Evolutionary conservation across 768 basidiomycete genomes (phyloP), one percentile per base, ranked within the genome.

Genomic region (Boletellus ananas): DNA sequence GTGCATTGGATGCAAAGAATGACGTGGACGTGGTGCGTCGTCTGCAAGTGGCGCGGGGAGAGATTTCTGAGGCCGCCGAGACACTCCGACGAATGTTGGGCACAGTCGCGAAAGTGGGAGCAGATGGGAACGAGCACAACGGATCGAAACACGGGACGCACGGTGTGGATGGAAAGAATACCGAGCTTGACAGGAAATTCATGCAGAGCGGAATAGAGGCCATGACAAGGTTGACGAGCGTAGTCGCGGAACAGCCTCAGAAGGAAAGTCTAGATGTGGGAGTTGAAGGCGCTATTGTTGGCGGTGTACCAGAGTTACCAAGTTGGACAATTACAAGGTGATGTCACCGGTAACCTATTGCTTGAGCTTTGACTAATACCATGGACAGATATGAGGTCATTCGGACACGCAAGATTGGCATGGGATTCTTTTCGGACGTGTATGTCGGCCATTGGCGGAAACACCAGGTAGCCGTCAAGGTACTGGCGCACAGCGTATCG

Each of bases 271-370:
- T 20, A 14, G 17, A 45, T 7, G 36, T 16, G 13, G 39, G 20
- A 17, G 14, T 9, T 12, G 41, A 47, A 17, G 43, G 16, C 2
- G 29, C 18, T 37, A 33, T 34, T 5, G 1, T 9, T 2, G 35
- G 67, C 12, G 13, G 34, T 16, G 43, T 48, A 1, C 47, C 51
- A 12, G 64, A 70, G 35, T 57, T 88, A 27, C 87, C 87, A 0
- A 77, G 73, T 54, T 90, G 87, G 87, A 87, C 87, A 3, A 89
- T 90, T 57, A 90, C 87, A 3, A 71, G 74, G 81, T 79, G 29
- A 54, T 33, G 66, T 52, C 21, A 47, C 12, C 27, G 18, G 44
- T 33, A 2, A 39, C 12, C 12, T 14, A 3, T 23, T 2, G 23
- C 25, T 31, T 38, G 33, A 2, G 17, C 6, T 27, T 4, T 29